These are phyloP conservation scores for Xenoacremonium recifei DNA, from an alignment of 2,329 filamentous ascomycete genomes.

Conservation along the genomic window DNA sequence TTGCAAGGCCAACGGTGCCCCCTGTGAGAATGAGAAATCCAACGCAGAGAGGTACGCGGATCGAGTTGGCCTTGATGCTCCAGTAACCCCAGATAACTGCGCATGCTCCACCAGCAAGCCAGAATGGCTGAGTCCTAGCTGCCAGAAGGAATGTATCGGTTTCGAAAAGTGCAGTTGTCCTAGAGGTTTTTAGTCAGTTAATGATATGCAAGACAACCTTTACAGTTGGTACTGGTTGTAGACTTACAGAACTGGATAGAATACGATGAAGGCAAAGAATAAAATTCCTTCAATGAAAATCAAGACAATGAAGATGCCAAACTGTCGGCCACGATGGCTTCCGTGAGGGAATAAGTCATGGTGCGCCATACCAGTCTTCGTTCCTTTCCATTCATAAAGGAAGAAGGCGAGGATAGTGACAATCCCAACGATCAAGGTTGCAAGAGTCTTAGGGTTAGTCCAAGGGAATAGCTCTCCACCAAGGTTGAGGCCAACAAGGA, in stretches of 20 bases:
- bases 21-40: background rate
- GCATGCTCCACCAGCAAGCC: background rate
- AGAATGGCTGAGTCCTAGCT: background rate
- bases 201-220: background rate
- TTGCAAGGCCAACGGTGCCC: background rate
- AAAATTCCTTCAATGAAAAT: constrained; percentile 5
- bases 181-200: background rate
- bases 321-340: background rate
- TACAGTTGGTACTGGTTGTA: background rate
- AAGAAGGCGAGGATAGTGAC: constrained; percentile 3
- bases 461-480: constrained; percentile 4
- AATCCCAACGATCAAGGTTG: constrained; percentile 2
- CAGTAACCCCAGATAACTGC: background rate
- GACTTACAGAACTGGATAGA: constrained; percentile 7
- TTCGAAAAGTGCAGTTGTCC: background rate
- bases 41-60: background rate
- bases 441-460: constrained; percentile 1
- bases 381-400: constrained; percentile 6
- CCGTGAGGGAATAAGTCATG: constrained; percentile 1
- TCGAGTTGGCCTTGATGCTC: constrained; percentile 2
- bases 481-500: constrained; percentile 3
- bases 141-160: background rate
- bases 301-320: constrained; percentile 1
- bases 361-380: constrained; percentile 3
- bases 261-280: constrained; percentile 3